phyloP scores from a whole-genome alignment of 805 yeast genomes.

The Candida pseudofarinosa region DNA sequence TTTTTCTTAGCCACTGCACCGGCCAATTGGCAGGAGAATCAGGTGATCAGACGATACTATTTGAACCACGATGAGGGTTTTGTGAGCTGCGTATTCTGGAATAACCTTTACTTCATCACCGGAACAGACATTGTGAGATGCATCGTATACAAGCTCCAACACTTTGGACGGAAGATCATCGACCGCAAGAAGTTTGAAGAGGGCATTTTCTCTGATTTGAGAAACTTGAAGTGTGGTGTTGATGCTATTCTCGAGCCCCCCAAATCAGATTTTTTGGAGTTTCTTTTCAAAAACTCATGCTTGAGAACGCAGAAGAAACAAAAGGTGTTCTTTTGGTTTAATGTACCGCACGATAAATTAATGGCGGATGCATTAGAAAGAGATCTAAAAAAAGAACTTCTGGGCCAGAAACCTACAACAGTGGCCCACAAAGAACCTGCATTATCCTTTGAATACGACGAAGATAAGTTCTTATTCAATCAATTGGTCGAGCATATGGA shows the following conservation, averaged over 20 bases:
- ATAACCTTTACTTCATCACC: slow-evolving; percentile 81
- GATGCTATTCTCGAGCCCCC: slow-evolving; percentile 89
- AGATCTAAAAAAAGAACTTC: slow-evolving; percentile 75
- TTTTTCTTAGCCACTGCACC: slow-evolving; percentile 92
- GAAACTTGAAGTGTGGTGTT: slow-evolving; percentile 79
- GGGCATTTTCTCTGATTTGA: slow-evolving; percentile 87
- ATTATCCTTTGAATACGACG: slow-evolving; percentile 65
- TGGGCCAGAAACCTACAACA: slow-evolving; percentile 65
- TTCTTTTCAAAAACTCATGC: slow-evolving; percentile 81
- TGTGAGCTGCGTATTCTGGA: slow-evolving; percentile 91
- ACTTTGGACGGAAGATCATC: slow-evolving; percentile 78
- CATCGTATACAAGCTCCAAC: slow-evolving; percentile 80
- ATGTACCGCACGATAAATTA: slow-evolving; percentile 88
- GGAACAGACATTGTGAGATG: slow-evolving; percentile 96
- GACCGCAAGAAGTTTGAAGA: slow-evolving; percentile 96
- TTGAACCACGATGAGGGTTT: slow-evolving; percentile 87
- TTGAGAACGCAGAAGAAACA: slow-evolving; percentile 94
- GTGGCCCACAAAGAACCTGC: slow-evolving; percentile 75
- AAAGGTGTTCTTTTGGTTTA: slow-evolving; percentile 94
- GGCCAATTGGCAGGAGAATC: slow-evolving; percentile 86
- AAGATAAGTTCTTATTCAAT: slow-evolving; percentile 44
- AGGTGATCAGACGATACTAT: slow-evolving; percentile 80
- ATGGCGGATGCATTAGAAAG: slow-evolving; percentile 93
- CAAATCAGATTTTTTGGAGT: slow-evolving; percentile 76
- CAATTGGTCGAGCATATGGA: slow-evolving; percentile 46